These are phyloP conservation scores for Reticulascus tulasneorum DNA, from an alignment of 2,329 filamentous ascomycete genomes.

Conservation along the genomic window DNA sequence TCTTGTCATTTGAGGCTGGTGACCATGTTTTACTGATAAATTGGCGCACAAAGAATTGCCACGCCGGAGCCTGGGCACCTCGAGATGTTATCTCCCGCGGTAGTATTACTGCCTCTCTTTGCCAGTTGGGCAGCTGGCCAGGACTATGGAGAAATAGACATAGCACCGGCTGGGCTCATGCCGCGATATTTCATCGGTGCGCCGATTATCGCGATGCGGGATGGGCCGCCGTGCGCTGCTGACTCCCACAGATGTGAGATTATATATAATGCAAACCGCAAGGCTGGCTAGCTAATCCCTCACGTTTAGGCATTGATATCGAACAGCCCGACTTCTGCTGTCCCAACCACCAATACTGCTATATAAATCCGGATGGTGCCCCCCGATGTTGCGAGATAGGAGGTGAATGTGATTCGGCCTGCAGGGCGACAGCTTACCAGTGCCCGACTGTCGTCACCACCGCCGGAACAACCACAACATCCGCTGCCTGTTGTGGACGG, in stretches of 20 bases:
- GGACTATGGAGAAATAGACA: constrained; percentile 11
- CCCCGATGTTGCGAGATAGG: constrained; percentile 39
- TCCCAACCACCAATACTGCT: constrained; percentile 41
- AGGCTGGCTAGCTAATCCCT: neutral
- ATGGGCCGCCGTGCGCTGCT: constrained; percentile 8
- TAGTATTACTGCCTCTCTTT: constrained; percentile 2
- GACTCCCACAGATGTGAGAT: constrained; percentile 11
- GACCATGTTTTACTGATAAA: too few relatives aligned
- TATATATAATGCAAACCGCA: neutral
- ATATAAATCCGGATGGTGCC: constrained; percentile 28
- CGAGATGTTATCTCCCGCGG: neutral
- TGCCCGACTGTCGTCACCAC: constrained; percentile 25
- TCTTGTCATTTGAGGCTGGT: too few relatives aligned
- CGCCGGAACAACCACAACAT: constrained; percentile 21
- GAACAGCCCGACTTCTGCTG: constrained; percentile 36
- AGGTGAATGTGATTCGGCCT: constrained; percentile 37
- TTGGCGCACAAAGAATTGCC: too few relatives aligned
- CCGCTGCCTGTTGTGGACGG: constrained; percentile 34
- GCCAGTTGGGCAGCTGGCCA: constrained; percentile 4
- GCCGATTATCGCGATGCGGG: constrained; percentile 10
- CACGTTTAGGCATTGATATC: constrained; percentile 37
- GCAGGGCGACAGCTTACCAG: constrained; percentile 27
- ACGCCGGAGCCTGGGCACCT: too few relatives aligned
- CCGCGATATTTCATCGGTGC: constrained; percentile 13
- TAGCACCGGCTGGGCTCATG: constrained; percentile 7